A percentile compares a stretch with the other conserved stretches of the same genome.
phyloP scores from a whole-genome alignment of 1,139 yeast genomes.

The Saccharomyces hybrid region DNA sequence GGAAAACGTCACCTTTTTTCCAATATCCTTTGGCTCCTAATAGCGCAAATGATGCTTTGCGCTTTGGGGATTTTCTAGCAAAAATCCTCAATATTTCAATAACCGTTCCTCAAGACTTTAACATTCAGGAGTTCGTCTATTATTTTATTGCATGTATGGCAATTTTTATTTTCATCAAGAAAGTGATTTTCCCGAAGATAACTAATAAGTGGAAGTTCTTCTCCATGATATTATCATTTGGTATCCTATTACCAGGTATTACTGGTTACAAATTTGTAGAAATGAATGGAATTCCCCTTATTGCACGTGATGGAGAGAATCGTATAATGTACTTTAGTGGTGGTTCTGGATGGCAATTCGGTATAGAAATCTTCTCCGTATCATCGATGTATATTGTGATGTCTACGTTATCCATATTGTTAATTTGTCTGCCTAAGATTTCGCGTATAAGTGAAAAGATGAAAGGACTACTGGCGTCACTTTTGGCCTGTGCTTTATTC shows the following conservation, averaged over 20 bases:
- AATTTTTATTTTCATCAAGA: constrained; percentile 43
- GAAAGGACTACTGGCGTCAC: constrained; percentile 16
- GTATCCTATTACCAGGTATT: constrained; percentile 39
- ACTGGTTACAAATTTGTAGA: constrained; percentile 61
- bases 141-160: constrained; percentile 43
- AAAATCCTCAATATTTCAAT: constrained; percentile 40
- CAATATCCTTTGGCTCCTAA: constrained; percentile 29
- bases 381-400: constrained; percentile 43
- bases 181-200: constrained; percentile 34
- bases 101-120: constrained; percentile 38
- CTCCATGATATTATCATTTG: constrained; percentile 37
- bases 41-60: constrained; percentile 31
- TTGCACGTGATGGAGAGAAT: constrained; percentile 45
- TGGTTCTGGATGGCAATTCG: constrained; percentile 60
- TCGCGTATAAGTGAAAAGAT: constrained; percentile 12
- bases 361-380: constrained; percentile 51
- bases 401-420: constrained; percentile 35
- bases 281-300: constrained; percentile 53
- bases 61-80: constrained; percentile 49
- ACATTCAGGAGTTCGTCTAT: constrained; percentile 37
- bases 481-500: constrained; percentile 27
- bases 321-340: constrained; percentile 52
- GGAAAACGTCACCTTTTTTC: constrained; percentile 31
- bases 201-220: constrained; percentile 32
- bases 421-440: constrained; percentile 32